Evolutionary conservation across 1,284 basidiomycete species (phyloP), one percentile per base, ranked within the genome.

Genomic region (Ganoderma meredithae): DNA sequence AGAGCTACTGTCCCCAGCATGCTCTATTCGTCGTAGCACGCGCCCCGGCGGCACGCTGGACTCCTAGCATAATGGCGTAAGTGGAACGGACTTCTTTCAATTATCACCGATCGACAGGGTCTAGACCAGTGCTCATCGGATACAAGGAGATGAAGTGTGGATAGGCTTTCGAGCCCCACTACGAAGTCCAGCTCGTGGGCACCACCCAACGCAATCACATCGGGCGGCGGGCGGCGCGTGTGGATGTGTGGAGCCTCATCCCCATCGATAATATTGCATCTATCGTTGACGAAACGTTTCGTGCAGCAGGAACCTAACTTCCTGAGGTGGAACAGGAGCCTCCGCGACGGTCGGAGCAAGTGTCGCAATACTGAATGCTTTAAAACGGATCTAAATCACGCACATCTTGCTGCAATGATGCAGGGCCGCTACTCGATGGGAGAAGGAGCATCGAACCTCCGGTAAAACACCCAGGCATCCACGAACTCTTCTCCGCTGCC

Each of bases 401-500:
- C 41, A 60, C 40, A 60, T 60, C 2, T 60, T 17, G 2, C 31
- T 39, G 19, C 17, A n/a, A n/a, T 39, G 22, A 60, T 60, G 39
- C 40, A 41, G 58, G 58, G 39, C 36, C 25, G 36, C 44, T 69
- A 66, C 53, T 52, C 58, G 39, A 40, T 40, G 40, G 58, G 58
- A 25, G 58, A 39, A 60, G 65, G 63, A 25, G 63, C 40, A 56
- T 78, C 83, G 73, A 96, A 96, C 71, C 86, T 90, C 81, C 94
- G 95, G 83, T 95, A 94, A 74, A 95, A 88, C 27, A 98, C 87
- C 79, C 90, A 89, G 0, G 96, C 95, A 77, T 98, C 96, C 7
- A 96, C 90, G 74, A 91, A 96, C 78, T 96, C 94, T 76, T 97
- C 96, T 17, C 88, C 90, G 1, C 82, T 79, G 1, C 88, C 88